phyloP scores from a whole-genome alignment of 1,284 basidiomycete species.

The Rhodotorula sp. region DNA sequence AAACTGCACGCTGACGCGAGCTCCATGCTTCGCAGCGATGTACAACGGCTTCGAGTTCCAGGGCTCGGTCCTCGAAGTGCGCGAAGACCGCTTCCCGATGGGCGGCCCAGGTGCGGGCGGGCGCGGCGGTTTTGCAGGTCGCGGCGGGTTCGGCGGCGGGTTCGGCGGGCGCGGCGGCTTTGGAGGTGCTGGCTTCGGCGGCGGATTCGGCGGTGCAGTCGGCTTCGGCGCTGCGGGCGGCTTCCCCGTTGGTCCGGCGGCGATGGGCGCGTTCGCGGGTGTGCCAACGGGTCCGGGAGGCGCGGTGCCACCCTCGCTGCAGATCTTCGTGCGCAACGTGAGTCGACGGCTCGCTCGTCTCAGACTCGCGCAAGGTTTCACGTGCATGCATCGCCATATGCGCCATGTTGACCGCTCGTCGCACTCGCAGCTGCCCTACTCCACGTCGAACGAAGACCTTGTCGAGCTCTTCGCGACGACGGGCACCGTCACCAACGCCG shows the following conservation, averaged over 20 bases:
- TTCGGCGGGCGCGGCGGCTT: slow-evolving; percentile 22
- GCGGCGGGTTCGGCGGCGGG: slow-evolving; percentile 26
- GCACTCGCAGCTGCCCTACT: slow-evolving; percentile 80
- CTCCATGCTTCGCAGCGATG: slow-evolving; percentile 62
- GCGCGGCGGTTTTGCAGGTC: slow-evolving; percentile 60
- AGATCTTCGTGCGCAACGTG: slow-evolving; percentile 97
- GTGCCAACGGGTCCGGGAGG: slow-evolving; percentile 28
- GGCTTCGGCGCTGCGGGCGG: slow-evolving; percentile 46
- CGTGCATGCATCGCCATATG: too few relatives aligned
- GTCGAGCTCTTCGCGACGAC: slow-evolving; percentile 98
- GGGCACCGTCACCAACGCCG: slow-evolving; percentile 88
- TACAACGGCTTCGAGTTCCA: slow-evolving; percentile 95
- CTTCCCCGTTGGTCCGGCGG: slow-evolving; percentile 17
- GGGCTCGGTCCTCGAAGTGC: slow-evolving; percentile 85
- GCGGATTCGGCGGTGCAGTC: slow-evolving; percentile 8
- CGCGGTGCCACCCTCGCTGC: slow-evolving; percentile 77
- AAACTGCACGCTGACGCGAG: neutral
- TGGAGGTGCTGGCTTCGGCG: slow-evolving; percentile 45
- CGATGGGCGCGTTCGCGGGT: neutral
- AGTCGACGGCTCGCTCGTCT: slow-evolving; percentile 51
- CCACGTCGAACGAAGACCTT: slow-evolving; percentile 96
- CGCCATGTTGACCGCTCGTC: neutral
- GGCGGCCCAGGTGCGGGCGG: slow-evolving; percentile 73
- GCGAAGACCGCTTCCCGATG: slow-evolving; percentile 88
- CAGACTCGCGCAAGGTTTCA: too few relatives aligned